Evolutionary conservation across 1,284 basidiomycete species (phyloP).

Genomic region (Pholiota adiposa): DNA sequence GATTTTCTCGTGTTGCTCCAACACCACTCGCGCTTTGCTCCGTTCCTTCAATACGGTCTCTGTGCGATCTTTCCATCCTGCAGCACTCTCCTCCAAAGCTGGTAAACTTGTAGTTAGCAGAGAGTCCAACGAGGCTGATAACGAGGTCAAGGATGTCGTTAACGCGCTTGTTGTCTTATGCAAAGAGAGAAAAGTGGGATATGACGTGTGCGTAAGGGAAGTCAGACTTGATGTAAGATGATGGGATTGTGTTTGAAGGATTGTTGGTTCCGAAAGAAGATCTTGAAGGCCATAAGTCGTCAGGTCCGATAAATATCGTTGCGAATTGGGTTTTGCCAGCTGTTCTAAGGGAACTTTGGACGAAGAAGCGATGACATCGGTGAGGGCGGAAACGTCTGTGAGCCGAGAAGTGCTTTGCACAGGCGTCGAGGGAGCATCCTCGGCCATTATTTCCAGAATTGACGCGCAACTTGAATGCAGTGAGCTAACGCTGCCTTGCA

Average conservation of each 20-base stretch:
- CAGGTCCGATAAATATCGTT: slow-evolving; percentile 64
- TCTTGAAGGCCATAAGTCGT: slow-evolving; percentile 67
- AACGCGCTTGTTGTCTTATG: slow-evolving; percentile 77
- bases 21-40: slow-evolving; percentile 75
- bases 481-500: too few relatives aligned
- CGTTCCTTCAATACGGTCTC: slow-evolving; percentile 56
- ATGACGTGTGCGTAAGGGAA: slow-evolving; percentile 86
- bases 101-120: slow-evolving; percentile 74
- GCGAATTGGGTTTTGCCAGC: slow-evolving; percentile 31
- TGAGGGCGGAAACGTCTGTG: slow-evolving; percentile 29
- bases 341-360: slow-evolving; percentile 26
- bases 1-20: slow-evolving; percentile 91
- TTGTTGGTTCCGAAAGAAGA: slow-evolving; percentile 71
- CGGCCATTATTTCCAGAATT: slow-evolving; percentile 4
- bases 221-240: slow-evolving; percentile 87
- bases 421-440: slow-evolving; percentile 7
- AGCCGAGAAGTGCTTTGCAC: slow-evolving; percentile 23
- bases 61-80: slow-evolving; percentile 56
- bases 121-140: slow-evolving; percentile 69
- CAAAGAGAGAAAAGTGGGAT: slow-evolving; percentile 85
- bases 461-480: neutral
- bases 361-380: slow-evolving; percentile 32
- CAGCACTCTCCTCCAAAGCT: slow-evolving; percentile 69
- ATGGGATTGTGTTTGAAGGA: slow-evolving; percentile 79
- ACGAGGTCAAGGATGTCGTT: slow-evolving; percentile 60